phyloP scores from a whole-genome alignment of 148 eudicot genomes.

The Camellia granthamiana region DNA sequence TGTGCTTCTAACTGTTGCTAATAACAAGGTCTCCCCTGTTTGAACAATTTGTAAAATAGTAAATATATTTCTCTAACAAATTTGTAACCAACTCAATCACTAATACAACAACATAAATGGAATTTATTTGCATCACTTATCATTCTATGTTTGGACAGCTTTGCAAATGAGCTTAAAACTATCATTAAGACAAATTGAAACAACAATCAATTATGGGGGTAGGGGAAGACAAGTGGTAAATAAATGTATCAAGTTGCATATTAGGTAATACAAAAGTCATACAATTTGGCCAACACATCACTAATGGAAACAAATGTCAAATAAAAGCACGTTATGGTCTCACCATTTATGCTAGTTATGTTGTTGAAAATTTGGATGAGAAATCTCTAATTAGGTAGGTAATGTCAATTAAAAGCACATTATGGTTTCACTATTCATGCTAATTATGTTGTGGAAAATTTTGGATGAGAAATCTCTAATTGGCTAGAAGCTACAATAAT shows the following conservation, averaged over 20 bases:
- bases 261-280: too few species aligned
- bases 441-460: too few species aligned
- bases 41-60: conserved; percentile 12
- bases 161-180: neutral
- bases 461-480: neutral
- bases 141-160: neutral
- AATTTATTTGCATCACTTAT: neutral
- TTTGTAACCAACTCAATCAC: conserved; percentile 14
- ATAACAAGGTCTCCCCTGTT: conserved; percentile 6
- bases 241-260: too few species aligned
- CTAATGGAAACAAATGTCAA: neutral
- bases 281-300: neutral
- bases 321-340: too few species aligned
- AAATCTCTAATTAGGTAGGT: too few species aligned
- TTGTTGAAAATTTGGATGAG: too few species aligned
- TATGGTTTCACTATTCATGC: too few species aligned
- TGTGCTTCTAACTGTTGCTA: conserved; percentile 46
- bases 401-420: neutral
- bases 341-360: too few species aligned
- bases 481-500: neutral
- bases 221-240: too few species aligned
- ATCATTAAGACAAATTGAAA: neutral
- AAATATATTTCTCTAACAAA: neutral
- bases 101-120: neutral
- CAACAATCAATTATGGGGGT: neutral